Conservation (phyloP, 2,329 filamentous ascomycete genomes). For the Sporothrix dimorphospora region DNA sequence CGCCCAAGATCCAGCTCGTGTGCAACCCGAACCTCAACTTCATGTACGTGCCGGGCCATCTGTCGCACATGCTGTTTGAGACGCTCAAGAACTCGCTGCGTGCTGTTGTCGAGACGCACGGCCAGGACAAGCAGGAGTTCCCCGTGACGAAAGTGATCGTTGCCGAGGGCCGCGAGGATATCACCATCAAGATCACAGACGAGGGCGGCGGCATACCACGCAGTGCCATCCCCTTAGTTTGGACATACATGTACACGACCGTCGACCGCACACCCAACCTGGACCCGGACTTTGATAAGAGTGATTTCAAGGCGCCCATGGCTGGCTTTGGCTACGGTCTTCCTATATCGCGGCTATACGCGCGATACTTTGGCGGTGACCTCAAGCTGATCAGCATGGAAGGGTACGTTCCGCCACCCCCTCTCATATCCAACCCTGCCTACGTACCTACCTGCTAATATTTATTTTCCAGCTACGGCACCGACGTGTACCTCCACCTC, state of each 20-base stretch:
- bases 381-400: slow-evolving; percentile 99
- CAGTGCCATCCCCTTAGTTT: slow-evolving; percentile 93
- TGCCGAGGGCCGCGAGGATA: slow-evolving; percentile 96
- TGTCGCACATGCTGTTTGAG: slow-evolving; percentile 99
- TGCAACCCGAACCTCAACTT: slow-evolving; percentile 94
- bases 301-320: slow-evolving; percentile 99
- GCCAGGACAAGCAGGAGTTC: slow-evolving; percentile 93
- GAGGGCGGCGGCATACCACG: slow-evolving; percentile 95
- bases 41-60: slow-evolving; percentile 99
- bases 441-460: neutral
- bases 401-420: slow-evolving; percentile 65
- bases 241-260: slow-evolving; percentile 99
- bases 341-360: slow-evolving; percentile 91
- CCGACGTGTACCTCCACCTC: slow-evolving; percentile 96
- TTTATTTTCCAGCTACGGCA: slow-evolving; percentile 73
- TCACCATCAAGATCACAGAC: slow-evolving; percentile 97
- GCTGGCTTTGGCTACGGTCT: slow-evolving; percentile 98
- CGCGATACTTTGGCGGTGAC: slow-evolving; percentile 95
- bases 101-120: slow-evolving; percentile 93
- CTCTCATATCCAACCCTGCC: neutral
- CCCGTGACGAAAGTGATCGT: slow-evolving; percentile 97
- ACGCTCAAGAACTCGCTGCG: slow-evolving; percentile 97
- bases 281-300: slow-evolving; percentile 98
- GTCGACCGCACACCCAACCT: slow-evolving; percentile 93
- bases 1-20: slow-evolving; percentile 93